Evolutionary conservation across 164 flowering plant genomes (phyloP).

Genomic region (Magnolia officinalis): DNA sequence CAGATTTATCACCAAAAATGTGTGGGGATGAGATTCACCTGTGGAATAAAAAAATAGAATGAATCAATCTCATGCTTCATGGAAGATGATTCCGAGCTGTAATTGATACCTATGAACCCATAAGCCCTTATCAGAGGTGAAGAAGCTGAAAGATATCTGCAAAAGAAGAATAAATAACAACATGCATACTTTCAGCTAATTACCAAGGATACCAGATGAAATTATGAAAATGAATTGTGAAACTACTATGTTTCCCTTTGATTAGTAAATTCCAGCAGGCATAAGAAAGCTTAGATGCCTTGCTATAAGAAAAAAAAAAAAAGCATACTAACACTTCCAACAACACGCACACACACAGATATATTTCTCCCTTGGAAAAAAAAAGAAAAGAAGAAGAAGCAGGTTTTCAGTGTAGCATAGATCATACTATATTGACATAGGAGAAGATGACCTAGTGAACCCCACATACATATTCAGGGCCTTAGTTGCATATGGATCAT

Average conservation of each 20-base stretch:
- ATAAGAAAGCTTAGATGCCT: not conserved
- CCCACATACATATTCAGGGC: no score
- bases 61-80: constrained; percentile 49
- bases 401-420: no score
- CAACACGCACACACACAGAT: no score
- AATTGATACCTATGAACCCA: constrained; percentile 58
- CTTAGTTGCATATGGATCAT: no score
- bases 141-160: constrained; percentile 70
- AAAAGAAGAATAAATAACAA: constrained; percentile 19
- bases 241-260: not conserved
- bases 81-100: constrained; percentile 31
- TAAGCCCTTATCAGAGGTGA: constrained; percentile 54
- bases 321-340: no score
- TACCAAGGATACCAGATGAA: constrained; percentile 1
- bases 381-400: no score
- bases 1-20: not conserved
- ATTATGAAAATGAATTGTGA: not conserved
- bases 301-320: no score
- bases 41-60: constrained; percentile 69
- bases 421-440: not conserved
- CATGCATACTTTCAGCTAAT: constrained; percentile 6
- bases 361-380: no score
- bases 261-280: not conserved
- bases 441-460: no score
- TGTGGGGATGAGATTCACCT: constrained; percentile 39